phyloP scores from a whole-genome alignment of 805 yeast species.

The Wickerhamiella sorbophila region DNA sequence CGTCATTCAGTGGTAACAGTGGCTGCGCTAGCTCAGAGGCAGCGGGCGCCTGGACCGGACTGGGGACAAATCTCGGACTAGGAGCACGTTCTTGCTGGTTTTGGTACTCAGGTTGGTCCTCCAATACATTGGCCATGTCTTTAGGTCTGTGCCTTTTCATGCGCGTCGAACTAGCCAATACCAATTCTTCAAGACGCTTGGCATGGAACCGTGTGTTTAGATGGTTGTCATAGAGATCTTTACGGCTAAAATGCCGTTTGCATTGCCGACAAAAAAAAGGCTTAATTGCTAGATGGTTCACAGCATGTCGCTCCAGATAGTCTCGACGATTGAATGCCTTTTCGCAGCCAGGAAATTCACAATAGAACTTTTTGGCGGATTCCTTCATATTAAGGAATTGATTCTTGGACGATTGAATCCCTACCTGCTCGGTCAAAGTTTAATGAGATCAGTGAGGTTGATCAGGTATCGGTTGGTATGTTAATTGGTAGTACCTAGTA shows the following conservation, averaged over 20 bases:
- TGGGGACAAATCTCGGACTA: too few relatives aligned
- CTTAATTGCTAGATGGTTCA: conserved; percentile 26
- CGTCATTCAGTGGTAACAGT: too few relatives aligned
- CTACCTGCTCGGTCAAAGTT: too few relatives aligned
- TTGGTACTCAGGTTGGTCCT: too few relatives aligned
- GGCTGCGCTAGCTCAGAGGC: too few relatives aligned
- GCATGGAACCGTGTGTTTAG: conserved; percentile 23
- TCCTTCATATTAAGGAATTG: conserved; percentile 5
- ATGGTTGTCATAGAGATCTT: conserved; percentile 26
- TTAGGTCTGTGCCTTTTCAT: too few relatives aligned
- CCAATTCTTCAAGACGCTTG: not conserved
- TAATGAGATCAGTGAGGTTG: too few relatives aligned
- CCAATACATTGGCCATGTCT: too few relatives aligned
- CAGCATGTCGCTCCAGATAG: conserved; percentile 26
- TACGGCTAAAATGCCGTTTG: conserved; percentile 24
- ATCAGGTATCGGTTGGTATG: too few relatives aligned
- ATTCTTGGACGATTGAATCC: not conserved
- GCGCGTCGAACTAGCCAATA: not conserved
- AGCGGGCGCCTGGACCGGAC: too few relatives aligned
- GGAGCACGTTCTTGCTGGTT: too few relatives aligned
- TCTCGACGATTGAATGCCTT: conserved; percentile 26
- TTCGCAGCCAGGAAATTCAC: conserved; percentile 25
- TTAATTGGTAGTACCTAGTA: too few relatives aligned
- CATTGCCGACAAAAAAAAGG: conserved; percentile 24
- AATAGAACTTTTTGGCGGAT: conserved; percentile 16